phyloP scores from a whole-genome alignment of 768 basidiomycete genomes.

The Mycena indigotica region DNA sequence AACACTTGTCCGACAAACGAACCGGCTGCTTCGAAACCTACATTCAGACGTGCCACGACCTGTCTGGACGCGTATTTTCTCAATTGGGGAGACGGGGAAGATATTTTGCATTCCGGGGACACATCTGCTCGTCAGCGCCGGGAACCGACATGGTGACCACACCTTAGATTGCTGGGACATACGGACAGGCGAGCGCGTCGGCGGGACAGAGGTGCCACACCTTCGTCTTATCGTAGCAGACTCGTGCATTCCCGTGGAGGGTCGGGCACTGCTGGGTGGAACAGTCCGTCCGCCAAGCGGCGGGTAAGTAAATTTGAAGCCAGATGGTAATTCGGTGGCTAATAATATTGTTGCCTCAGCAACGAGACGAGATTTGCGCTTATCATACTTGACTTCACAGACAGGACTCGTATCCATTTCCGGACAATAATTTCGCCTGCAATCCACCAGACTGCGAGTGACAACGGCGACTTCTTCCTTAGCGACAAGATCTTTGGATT shows the following conservation, averaged over 20 bases:
- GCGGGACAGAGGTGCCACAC: background rate
- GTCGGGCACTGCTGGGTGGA: background rate
- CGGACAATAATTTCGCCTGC: background rate
- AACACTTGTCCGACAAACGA: background rate
- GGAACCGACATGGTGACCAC: background rate
- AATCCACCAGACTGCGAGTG: background rate
- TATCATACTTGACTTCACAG: background rate
- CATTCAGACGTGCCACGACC: background rate
- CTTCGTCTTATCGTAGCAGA: background rate
- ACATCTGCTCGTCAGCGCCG: background rate
- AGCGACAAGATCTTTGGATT: background rate
- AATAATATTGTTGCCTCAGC: background rate
- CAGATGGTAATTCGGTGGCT: too few relatives aligned
- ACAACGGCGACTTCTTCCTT: background rate
- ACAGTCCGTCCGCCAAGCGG: background rate
- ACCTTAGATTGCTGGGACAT: background rate
- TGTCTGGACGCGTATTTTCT: background rate
- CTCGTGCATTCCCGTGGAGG: background rate
- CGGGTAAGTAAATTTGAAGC: too few relatives aligned
- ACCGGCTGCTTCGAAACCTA: background rate
- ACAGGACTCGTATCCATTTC: background rate
- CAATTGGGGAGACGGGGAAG: background rate
- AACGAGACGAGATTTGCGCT: background rate
- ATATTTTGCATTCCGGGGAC: background rate
- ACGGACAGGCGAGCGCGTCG: background rate